Conservation (phyloP, 768 basidiomycete genomes). For the Leccinum variicolor region DNA sequence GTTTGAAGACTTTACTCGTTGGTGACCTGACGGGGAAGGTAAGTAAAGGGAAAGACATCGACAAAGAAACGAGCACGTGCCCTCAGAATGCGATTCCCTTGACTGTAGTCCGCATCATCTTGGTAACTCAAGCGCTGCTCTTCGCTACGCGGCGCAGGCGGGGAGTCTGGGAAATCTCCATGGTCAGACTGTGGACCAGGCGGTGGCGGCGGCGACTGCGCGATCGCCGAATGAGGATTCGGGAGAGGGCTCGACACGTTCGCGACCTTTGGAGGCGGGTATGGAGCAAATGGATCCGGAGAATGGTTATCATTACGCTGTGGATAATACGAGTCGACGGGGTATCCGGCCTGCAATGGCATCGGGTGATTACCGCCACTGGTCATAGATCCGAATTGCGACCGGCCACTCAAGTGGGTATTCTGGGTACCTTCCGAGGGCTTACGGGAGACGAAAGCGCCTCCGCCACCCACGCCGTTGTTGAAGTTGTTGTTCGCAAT, state of each 20-base stretch:
- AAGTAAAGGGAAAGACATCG: not conserved
- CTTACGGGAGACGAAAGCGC: slow-evolving; percentile 17
- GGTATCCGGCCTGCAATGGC: slow-evolving; percentile 24
- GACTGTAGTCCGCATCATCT: slow-evolving; percentile 28
- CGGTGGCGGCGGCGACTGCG: slow-evolving; percentile 8
- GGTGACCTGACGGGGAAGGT: slow-evolving; percentile 8
- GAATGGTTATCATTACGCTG: slow-evolving; percentile 18
- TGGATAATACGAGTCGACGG: slow-evolving; percentile 24
- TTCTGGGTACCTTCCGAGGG: slow-evolving; percentile 27
- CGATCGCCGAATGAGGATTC: slow-evolving; percentile 16
- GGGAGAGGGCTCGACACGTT: slow-evolving; percentile 5
- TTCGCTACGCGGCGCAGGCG: slow-evolving; percentile 7
- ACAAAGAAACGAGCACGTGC: slow-evolving; percentile 13
- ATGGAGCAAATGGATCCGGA: slow-evolving; percentile 30
- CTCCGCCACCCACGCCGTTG: not conserved
- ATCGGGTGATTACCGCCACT: slow-evolving; percentile 12
- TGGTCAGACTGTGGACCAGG: slow-evolving; percentile 12
- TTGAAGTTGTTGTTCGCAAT: not conserved
- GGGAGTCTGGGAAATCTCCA: slow-evolving; percentile 7
- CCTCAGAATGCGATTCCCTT: slow-evolving; percentile 27
- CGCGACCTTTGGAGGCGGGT: slow-evolving; percentile 12
- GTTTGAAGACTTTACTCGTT: slow-evolving; percentile 8
- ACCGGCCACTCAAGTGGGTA: slow-evolving; percentile 22
- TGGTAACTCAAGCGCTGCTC: slow-evolving; percentile 30
- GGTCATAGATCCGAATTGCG: slow-evolving; percentile 21